Base-by-base conservation (phyloP, 169 alveolate species). In the Cytauxzoon felis region DNA sequence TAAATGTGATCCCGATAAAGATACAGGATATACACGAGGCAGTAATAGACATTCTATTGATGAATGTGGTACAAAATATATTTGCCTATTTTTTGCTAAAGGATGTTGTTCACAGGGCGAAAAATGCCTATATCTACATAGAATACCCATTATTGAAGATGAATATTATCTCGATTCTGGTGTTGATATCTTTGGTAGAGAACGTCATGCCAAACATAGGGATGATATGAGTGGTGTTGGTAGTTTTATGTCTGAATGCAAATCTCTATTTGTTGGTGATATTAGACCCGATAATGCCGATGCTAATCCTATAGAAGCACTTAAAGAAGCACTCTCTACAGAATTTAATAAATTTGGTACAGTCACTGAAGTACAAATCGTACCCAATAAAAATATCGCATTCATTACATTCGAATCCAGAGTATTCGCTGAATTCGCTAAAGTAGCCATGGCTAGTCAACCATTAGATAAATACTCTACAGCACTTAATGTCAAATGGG, bases 141-240 rank as follows among this genome's bases (percentile, higher is more conserved):
- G 98, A 43, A 88, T 95, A 48, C 99, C 99, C 11, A 90, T 95
- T 19, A 88, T 89, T 45, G 94, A 91, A 67, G 99, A 96, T 72
- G 94, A 95, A 36, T 69, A 78, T 63, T 65, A 78, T 56, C 88
- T 96, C 48, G 99, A 95, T 62, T 88, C 93, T 50, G 68, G 95
- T 29, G 89, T 91, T 47, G 99, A 97, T 81, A 88, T 95, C n/a
- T 97, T 97, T 80, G 99, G 99, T 27, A 83, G 99, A 62, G 95
- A 97, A 42, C 72, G 99, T 50, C 97, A 91, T 78, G 95, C 95
- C 0, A 90, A 89, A 32, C 97, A 93, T 72, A 88, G 97, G 57
- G 99, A 97, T 51, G 99, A 97, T 79, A 94, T 93, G 96, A 92
- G 94, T 13, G 98, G 96, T 7, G 93, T 95, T n/a, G 99, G 99